A percentile compares a stretch with the other conserved stretches of the same genome.
phyloP scores from a whole-genome alignment of 2,329 filamentous ascomycete genomes.

The Cryphonectria radicalis region DNA sequence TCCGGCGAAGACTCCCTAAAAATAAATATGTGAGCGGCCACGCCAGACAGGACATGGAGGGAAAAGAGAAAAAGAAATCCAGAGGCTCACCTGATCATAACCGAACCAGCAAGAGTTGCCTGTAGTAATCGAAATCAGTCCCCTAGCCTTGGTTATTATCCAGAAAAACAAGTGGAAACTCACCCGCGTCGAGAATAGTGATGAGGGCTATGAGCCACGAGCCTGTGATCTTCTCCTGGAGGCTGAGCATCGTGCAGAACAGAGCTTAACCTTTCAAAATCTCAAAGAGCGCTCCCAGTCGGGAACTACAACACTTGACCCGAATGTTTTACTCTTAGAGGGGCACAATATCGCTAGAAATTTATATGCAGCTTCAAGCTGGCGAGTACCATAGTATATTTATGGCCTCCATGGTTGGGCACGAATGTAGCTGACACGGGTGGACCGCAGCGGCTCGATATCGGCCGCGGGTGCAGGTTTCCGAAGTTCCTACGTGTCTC shows the following conservation, averaged over 20 bases:
- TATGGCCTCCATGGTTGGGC: not conserved
- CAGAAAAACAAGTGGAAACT: not conserved
- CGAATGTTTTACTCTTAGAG: not conserved
- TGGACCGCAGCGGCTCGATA: not conserved
- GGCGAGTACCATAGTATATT: not conserved
- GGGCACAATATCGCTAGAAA: not conserved
- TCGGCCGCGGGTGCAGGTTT: not conserved
- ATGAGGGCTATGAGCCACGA: constrained; percentile 28
- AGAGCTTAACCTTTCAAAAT: not conserved
- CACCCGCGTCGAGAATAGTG: constrained; percentile 27
- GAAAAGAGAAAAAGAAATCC: not conserved
- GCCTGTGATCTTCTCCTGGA: constrained; percentile 23
- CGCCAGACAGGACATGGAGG: not conserved
- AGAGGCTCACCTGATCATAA: constrained; percentile 26
- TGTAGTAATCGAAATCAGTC: not conserved
- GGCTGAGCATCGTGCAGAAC: constrained; percentile 10
- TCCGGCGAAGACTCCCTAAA: constrained; percentile 47
- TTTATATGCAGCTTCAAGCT: not conserved
- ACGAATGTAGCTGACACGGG: not conserved
- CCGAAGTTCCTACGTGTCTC: not conserved
- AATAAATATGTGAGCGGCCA: too few species aligned
- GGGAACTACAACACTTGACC: not conserved
- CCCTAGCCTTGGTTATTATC: not conserved
- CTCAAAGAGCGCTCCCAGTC: not conserved
- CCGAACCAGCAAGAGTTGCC: constrained; percentile 30